Base-by-base conservation (phyloP, 768 basidiomycete species). In the Suillus paluster region DNA sequence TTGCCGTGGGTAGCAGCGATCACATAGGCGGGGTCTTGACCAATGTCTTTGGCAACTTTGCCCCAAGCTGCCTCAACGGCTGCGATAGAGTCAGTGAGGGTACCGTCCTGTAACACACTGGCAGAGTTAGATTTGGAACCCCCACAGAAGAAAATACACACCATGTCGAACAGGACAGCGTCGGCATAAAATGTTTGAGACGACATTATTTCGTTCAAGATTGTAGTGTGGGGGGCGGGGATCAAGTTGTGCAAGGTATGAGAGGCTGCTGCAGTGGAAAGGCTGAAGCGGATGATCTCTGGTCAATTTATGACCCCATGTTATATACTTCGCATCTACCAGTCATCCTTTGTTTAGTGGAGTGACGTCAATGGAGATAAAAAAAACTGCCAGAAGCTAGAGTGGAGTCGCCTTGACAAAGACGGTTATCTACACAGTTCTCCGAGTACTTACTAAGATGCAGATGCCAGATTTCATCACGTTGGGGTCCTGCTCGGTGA, bases 1-100 rank as follows among this genome's bases (percentile, higher is more conserved):
- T 89, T 87, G 68, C 90, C 90, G 72, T 92, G 90, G n/a, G 89
- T 91, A 42, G 87, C 86, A 11, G 85, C 86, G 68, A 91, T 89
- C 64, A 90, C 87, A 60, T 84, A 80, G 60, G 81, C 79, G 8
- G 87, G 86, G 73, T 89, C 87, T 73, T 84, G 82, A 58, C 87
- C 87, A 56, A 91, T 83, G 70, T 90, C 88, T 56, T 77, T 76
- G 2, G 90, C 89, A 48, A 91, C 88, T 68, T 85, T 85, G 34
- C 84, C 84, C 90, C 90, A 91, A 4, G 90, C 90, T 4, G 87
- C 87, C 71, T 91, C 88, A 63, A 90, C 88, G 4, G 88, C 86
- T 21, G 84, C 75, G 71, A 91, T 91, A 19, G 88, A 89, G 71
- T 91, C 88, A 46, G 89, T 90, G 58, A 90, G 80, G 17, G 89